Base-by-base conservation (phyloP, 2,329 filamentous ascomycete genomes). In the Sclerotinia spermophila region DNA sequence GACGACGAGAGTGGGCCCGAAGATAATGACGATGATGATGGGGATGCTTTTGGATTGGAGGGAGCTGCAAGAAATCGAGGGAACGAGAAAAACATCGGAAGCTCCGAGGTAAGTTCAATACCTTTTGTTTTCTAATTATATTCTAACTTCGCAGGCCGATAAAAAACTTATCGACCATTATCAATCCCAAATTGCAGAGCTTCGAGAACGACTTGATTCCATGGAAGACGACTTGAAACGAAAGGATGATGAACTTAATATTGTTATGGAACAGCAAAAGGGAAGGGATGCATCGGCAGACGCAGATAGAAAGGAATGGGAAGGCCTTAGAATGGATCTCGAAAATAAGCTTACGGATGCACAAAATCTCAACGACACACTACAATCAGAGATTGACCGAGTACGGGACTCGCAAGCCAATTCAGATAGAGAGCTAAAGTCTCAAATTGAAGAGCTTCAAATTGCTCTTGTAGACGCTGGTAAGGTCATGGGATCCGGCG, bases 1-100 rank as follows among this genome's bases (percentile, higher is more conserved):
- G 96, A 98, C 79, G 94, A 97, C 74, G 94, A 97, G 71, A 83
- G 82, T 70, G 85, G 84, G 30, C 82, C 81, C 30, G 86, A 87
- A 24, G 87, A 87, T 64, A 96, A 98, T 80, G 95, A 98, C 79
- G 94, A 97, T 74, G 94, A 96, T 75, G 92, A 90, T 69, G 87
- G 85, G 69, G 88, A 90, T 77, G 85, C 87, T 3, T 92, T 92
- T 79, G 87, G 86, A 24, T 78, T 90, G 53, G 87, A 89, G 75
- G 72, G 76, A 64, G 76, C 77, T 61, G 75, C 79, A 42, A 74
- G 73, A 68, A 79, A 77, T 62, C 77, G 77, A 72, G 79, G 78
- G 62, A 82, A 79, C 35, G 82, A 82, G 67, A 80, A 79, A 69
- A 81, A 81, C 68, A 76, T 73, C 65, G 79, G 73, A 38, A 77